Conservation (phyloP, 176 grass and related monocot species). For the Hordeum vulgare region DNA sequence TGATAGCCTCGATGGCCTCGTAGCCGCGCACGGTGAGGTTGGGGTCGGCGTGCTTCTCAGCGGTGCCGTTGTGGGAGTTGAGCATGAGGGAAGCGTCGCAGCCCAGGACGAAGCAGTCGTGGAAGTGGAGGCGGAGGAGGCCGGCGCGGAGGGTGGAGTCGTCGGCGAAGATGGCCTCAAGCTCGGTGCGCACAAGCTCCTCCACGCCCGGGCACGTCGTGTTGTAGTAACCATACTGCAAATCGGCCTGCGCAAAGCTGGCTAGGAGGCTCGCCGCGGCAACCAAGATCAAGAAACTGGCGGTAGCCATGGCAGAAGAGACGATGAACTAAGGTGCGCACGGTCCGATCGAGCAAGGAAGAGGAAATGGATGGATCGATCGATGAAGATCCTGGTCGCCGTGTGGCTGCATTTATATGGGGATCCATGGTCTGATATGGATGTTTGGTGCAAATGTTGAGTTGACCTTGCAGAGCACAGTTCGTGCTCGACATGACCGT, state of each 20-base stretch:
- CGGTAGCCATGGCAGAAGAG: not conserved
- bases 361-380: not conserved
- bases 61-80: constrained; percentile 35
- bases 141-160: constrained; percentile 34
- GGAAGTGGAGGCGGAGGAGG: constrained; percentile 40
- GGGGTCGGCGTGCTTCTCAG: constrained; percentile 48
- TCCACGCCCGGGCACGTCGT: constrained; percentile 37
- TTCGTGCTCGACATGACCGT: constrained; percentile 5
- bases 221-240: constrained; percentile 42
- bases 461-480: not conserved
- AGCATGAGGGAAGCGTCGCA: constrained; percentile 33
- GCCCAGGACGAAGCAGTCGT: not conserved
- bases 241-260: not conserved
- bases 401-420: not conserved
- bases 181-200: constrained; percentile 16
- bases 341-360: not conserved
- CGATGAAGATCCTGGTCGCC: not conserved
- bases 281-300: not conserved
- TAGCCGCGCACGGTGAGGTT: constrained; percentile 56
- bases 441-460: not conserved
- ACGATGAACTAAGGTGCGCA: too few species aligned
- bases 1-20: constrained; percentile 52
- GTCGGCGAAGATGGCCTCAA: not conserved
- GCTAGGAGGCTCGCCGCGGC: not conserved
- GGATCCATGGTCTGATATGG: not conserved